Percentiles rank a stretch among this genome's conserved stretches.
Evolutionary conservation across 345 rosid species (phyloP).

Genomic region (Aquilaria sinensis): DNA sequence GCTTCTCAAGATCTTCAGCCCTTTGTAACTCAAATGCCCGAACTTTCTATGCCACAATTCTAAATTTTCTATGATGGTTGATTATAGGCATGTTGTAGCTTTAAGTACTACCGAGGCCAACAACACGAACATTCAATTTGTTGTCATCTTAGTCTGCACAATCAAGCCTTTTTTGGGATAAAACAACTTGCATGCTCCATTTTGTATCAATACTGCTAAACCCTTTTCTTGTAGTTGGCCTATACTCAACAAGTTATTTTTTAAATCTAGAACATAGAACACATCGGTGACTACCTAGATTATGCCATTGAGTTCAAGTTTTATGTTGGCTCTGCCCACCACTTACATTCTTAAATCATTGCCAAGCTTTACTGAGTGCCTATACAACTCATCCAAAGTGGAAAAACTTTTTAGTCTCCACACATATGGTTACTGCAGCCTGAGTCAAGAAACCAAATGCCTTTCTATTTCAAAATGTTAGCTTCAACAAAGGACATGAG

Average conservation of each 20-base stretch:
- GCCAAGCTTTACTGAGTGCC: too few relatives aligned
- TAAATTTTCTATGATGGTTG: background rate
- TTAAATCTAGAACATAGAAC: constrained; percentile 4
- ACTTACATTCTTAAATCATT: too few relatives aligned
- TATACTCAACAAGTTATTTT: constrained; percentile 5
- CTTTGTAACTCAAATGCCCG: constrained; percentile 11
- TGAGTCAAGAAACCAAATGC: background rate
- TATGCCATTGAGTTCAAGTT: too few relatives aligned
- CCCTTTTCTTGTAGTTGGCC: background rate
- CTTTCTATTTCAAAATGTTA: too few relatives aligned
- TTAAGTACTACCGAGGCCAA: background rate
- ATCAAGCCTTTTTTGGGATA: constrained; percentile 1
- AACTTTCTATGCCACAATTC: constrained; percentile 8
- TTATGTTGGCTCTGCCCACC: too few relatives aligned
- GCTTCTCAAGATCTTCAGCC: background rate
- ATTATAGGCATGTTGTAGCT: background rate
- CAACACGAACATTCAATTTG: background rate
- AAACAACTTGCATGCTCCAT: background rate
- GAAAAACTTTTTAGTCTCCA: too few relatives aligned
- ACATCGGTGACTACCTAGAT: constrained; percentile 9
- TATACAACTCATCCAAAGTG: too few relatives aligned
- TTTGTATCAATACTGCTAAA: background rate
- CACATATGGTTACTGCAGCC: too few relatives aligned
- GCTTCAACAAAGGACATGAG: too few relatives aligned
- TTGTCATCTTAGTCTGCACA: background rate